Conservation (phyloP, 106 monocot species). For the Apostasia shenzhenica region DNA sequence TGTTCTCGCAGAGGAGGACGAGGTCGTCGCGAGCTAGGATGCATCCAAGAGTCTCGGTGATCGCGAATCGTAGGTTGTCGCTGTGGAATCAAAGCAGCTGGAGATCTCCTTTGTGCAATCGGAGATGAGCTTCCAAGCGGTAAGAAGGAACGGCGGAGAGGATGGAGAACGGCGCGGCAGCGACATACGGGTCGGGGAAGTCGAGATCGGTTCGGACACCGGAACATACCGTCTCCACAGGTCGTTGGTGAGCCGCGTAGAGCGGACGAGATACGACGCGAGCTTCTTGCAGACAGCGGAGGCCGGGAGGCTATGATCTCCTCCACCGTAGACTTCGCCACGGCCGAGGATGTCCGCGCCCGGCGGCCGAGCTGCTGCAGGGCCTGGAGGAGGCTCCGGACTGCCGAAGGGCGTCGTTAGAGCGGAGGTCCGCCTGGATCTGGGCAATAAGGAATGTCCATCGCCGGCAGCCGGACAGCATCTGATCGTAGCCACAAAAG, state of each 20-base stretch:
- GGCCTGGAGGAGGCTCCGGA: conserved; percentile 86
- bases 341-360: conserved; percentile 88
- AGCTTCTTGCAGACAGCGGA: conserved; percentile 98
- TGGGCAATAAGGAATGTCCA: conserved; percentile 94
- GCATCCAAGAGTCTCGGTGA: conserved; percentile 70
- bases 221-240: conserved; percentile 67
- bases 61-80: conserved; percentile 59
- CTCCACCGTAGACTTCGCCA: conserved; percentile 67
- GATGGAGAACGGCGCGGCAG: conserved; percentile 73
- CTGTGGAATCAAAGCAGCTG: conserved; percentile 55
- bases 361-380: conserved; percentile 94
- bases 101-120: conserved; percentile 63
- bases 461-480: conserved; percentile 3
- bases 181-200: conserved; percentile 95
- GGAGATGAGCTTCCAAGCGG: conserved; percentile 65
- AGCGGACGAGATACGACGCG: conserved; percentile 91
- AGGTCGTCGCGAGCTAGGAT: conserved; percentile 90
- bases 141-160: conserved; percentile 85
- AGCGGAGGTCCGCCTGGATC: conserved; percentile 93
- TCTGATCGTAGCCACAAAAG: too few relatives aligned
- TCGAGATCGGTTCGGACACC: conserved; percentile 76
- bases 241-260: conserved; percentile 77
- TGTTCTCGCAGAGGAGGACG: conserved; percentile 64
- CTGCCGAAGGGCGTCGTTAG: conserved; percentile 94
- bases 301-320: conserved; percentile 90